Conservation (phyloP, 352 stramenopile species). For the Aphanomyces cochlioides region DNA sequence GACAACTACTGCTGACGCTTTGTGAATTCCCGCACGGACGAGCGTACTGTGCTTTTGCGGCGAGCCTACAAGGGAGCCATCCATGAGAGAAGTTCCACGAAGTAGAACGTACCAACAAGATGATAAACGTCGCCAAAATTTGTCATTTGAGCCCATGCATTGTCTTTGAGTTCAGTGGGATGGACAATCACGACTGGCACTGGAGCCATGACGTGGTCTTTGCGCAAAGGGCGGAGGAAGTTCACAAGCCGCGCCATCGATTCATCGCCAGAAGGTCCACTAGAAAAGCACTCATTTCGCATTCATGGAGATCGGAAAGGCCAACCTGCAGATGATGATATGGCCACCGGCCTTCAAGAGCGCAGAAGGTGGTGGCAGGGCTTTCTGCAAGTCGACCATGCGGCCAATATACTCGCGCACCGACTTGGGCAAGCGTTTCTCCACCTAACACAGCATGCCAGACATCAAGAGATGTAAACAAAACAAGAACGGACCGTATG, state of each 20-base stretch:
- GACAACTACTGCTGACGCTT: conserved; percentile 73
- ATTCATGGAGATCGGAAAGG: neutral
- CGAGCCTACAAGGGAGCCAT: conserved; percentile 36
- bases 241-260: conserved; percentile 66
- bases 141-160: conserved; percentile 62
- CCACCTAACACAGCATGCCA: conserved; percentile 35
- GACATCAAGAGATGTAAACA: neutral
- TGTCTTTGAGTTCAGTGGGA: conserved; percentile 52
- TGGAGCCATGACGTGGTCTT: conserved; percentile 57
- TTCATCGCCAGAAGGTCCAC: conserved; percentile 36
- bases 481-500: conserved; percentile 39
- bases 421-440: conserved; percentile 54
- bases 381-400: conserved; percentile 40
- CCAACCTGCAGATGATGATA: conserved; percentile 81
- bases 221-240: conserved; percentile 68
- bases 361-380: conserved; percentile 40
- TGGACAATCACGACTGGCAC: conserved; percentile 78
- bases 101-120: conserved; percentile 39
- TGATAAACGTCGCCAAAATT: conserved; percentile 78
- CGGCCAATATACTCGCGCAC: conserved; percentile 60
- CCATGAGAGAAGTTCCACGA: neutral
- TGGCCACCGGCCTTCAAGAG: conserved; percentile 55
- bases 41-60: conserved; percentile 71
- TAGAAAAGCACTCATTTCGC: neutral
- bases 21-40: conserved; percentile 69